Conservation (phyloP, 192 early-diverging fungal genomes). For the Umbelopsis ramanniana region DNA sequence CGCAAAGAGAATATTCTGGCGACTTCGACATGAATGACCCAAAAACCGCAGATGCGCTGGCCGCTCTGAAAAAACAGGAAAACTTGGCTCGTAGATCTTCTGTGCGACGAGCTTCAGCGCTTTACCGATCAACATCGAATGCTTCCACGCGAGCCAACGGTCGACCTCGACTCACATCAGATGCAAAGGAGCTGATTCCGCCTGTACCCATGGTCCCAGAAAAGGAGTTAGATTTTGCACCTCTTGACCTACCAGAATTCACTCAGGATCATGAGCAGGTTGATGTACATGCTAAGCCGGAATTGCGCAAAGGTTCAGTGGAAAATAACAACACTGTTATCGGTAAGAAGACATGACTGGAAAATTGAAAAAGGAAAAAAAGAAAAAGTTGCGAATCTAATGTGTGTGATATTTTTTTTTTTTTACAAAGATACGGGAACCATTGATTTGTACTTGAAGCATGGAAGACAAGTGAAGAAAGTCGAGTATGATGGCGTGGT, state of each 20-base stretch:
- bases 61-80: slow-evolving; percentile 41
- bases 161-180: not conserved
- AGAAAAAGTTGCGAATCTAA: too few relatives aligned
- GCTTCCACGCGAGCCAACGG: not conserved
- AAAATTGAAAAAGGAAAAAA: too few relatives aligned
- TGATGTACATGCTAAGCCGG: not conserved
- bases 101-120: slow-evolving; percentile 32
- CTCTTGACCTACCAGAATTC: not conserved
- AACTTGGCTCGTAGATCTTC: slow-evolving; percentile 43
- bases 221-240: not conserved
- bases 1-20: not conserved
- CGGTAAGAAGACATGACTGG: not conserved
- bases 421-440: not conserved
- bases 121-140: not conserved
- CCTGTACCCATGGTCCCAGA: not conserved
- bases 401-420: too few relatives aligned
- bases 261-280: not conserved
- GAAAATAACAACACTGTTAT: not conserved
- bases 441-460: slow-evolving; percentile 55
- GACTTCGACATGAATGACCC: slow-evolving; percentile 44
- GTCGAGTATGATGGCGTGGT: slow-evolving; percentile 48
- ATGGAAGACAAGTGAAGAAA: slow-evolving; percentile 61
- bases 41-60: slow-evolving; percentile 41
- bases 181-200: not conserved
- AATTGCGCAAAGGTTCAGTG: not conserved